These are phyloP conservation scores for Anisodus tanguticus DNA, from an alignment of 257 asterid genomes.

Conservation along the genomic window DNA sequence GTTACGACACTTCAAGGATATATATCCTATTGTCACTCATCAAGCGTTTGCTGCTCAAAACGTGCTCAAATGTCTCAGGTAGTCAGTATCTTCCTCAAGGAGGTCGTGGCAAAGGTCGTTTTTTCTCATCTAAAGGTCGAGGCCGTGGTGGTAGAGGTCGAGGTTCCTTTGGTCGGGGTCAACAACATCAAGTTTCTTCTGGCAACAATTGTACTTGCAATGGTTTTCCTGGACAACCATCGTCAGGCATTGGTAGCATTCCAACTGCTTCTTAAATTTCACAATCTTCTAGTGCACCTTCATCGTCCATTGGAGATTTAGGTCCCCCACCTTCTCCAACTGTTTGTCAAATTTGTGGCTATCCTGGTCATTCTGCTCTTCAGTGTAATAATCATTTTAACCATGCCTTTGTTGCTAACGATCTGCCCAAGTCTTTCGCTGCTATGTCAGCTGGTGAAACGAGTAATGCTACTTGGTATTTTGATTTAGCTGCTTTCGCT, in stretches of 20 bases:
- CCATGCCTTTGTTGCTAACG: too few relatives aligned
- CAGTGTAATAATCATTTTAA: not conserved
- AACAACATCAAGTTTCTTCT: not conserved
- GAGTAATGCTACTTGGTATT: too few relatives aligned
- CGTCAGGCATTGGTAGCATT: not conserved
- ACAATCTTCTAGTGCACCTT: not conserved
- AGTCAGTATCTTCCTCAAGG: not conserved
- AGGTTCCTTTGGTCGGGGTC: not conserved
- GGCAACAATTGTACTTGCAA: not conserved
- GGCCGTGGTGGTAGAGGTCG: not conserved
- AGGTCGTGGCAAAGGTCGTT: not conserved
- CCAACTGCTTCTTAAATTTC: not conserved
- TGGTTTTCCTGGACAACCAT: not conserved
- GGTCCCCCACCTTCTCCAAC: not conserved
- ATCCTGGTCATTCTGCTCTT: not conserved
- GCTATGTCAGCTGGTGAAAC: too few relatives aligned
- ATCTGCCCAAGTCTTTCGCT: too few relatives aligned
- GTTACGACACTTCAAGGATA: not conserved
- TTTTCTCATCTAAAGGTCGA: not conserved
- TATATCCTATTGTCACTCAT: not conserved
- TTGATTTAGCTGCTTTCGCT: too few relatives aligned
- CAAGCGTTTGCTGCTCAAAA: not conserved
- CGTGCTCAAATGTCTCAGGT: not conserved
- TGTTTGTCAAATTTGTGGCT: not conserved
- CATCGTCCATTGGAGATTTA: not conserved